A percentile compares a stretch with the other conserved stretches of the same genome.
phyloP scores from a whole-genome alignment of 306 rosid species.

The Elaeagnus macrophylla region DNA sequence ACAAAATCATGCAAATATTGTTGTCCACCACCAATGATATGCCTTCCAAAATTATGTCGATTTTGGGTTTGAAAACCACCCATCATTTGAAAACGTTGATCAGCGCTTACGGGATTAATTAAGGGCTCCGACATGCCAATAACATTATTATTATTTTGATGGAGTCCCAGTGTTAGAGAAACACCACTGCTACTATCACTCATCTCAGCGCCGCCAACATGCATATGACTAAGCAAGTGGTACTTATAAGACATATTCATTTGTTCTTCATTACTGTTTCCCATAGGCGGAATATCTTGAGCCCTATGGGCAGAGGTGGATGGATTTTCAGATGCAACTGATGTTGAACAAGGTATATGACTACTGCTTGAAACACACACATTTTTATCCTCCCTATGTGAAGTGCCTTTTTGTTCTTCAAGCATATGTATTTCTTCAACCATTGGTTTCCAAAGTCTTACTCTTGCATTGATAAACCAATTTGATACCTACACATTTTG shows the following conservation, averaged over 20 bases:
- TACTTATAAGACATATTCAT: constrained; percentile 28
- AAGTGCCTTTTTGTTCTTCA: constrained; percentile 50
- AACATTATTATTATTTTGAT: constrained; percentile 67
- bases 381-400: constrained; percentile 31
- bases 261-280: constrained; percentile 27
- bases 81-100: constrained; percentile 53
- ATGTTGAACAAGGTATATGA: constrained; percentile 34
- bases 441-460: constrained; percentile 95
- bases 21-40: constrained; percentile 50
- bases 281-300: constrained; percentile 21
- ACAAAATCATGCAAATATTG: constrained; percentile 77
- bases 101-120: constrained; percentile 54
- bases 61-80: constrained; percentile 56
- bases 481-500: constrained; percentile 53
- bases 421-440: constrained; percentile 83
- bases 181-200: constrained; percentile 40
- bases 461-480: constrained; percentile 96
- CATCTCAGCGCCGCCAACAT: constrained; percentile 37
- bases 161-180: constrained; percentile 80
- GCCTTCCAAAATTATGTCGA: constrained; percentile 74
- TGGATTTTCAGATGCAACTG: constrained; percentile 41
- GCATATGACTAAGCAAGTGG: constrained; percentile 36
- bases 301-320: constrained; percentile 36
- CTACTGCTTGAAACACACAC: constrained; percentile 31
- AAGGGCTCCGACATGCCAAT: constrained; percentile 59